Conservation (phyloP, 106 monocot genomes). For the Phalaenopsis equestris region DNA sequence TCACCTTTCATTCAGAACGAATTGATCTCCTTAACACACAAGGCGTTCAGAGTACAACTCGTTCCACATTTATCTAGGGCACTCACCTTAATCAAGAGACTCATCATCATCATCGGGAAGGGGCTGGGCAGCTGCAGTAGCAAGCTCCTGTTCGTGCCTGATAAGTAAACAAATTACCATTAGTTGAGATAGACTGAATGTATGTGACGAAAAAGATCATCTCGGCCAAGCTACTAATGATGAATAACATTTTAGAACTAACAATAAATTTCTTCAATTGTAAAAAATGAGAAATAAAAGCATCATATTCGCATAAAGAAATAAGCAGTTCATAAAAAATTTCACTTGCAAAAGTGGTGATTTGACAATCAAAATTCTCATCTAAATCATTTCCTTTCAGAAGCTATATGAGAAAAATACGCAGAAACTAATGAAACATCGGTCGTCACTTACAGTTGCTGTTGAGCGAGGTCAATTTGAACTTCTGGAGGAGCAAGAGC, state of each 20-base stretch:
- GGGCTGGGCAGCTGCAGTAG: conserved; percentile 46
- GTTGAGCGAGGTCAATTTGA: conserved; percentile 42
- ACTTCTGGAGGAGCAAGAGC: conserved; percentile 57
- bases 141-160: conserved; percentile 49
- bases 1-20: not conserved
- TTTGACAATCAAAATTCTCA: no score
- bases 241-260: not conserved
- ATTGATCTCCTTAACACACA: not conserved
- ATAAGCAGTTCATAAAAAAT: not conserved
- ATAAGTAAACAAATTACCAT: not conserved
- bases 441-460: conserved; percentile 29
- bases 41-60: not conserved
- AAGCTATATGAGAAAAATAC: not conserved
- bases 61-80: not conserved
- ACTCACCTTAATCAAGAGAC: conserved; percentile 23
- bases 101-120: conserved; percentile 70
- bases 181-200: not conserved
- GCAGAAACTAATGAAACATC: not conserved
- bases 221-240: not conserved
- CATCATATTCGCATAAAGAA: not conserved
- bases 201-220: not conserved
- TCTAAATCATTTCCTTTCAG: no score
- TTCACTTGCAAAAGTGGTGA: no score
- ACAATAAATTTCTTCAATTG: not conserved
- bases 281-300: not conserved